A percentile compares a stretch with the other conserved stretches of the same genome.
Evolutionary conservation across 257 asterid species (phyloP).

Genomic region (Lycium ferocissimum): DNA sequence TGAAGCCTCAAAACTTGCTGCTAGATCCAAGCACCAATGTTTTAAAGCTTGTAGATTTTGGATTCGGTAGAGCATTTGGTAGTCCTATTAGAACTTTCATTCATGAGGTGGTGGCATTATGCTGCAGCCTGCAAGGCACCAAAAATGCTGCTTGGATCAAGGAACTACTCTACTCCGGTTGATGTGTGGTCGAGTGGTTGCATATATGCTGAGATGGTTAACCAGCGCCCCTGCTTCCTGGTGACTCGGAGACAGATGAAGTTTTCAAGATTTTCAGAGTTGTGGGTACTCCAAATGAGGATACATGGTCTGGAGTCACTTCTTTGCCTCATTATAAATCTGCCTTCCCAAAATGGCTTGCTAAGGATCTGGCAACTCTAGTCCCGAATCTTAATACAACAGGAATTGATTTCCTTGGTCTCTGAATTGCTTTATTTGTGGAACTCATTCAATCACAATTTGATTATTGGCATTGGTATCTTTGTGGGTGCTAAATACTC

Average conservation of each 20-base stretch:
- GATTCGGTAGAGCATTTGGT: slow-evolving; percentile 77
- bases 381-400: slow-evolving; percentile 73
- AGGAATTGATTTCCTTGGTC: slow-evolving; percentile 80
- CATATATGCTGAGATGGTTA: slow-evolving; percentile 38
- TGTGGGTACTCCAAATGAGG: slow-evolving; percentile 93
- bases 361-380: slow-evolving; percentile 72
- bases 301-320: slow-evolving; percentile 89
- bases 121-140: slow-evolving; percentile 36
- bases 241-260: too few relatives aligned
- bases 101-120: slow-evolving; percentile 84
- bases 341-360: slow-evolving; percentile 67
- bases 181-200: slow-evolving; percentile 35
- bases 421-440: not conserved
- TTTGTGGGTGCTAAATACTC: too few relatives aligned
- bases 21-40: too few relatives aligned
- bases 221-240: slow-evolving; percentile 14
- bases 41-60: too few relatives aligned
- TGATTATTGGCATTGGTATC: too few relatives aligned
- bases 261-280: too few relatives aligned
- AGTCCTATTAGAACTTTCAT: slow-evolving; percentile 93
- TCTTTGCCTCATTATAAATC: slow-evolving; percentile 55
- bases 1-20: too few relatives aligned
- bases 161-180: slow-evolving; percentile 29
- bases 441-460: too few relatives aligned
- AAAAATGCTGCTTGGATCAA: slow-evolving; percentile 25